phyloP scores from a whole-genome alignment of 2,329 filamentous ascomycete genomes.

The Ophiostoma piceae region DNA sequence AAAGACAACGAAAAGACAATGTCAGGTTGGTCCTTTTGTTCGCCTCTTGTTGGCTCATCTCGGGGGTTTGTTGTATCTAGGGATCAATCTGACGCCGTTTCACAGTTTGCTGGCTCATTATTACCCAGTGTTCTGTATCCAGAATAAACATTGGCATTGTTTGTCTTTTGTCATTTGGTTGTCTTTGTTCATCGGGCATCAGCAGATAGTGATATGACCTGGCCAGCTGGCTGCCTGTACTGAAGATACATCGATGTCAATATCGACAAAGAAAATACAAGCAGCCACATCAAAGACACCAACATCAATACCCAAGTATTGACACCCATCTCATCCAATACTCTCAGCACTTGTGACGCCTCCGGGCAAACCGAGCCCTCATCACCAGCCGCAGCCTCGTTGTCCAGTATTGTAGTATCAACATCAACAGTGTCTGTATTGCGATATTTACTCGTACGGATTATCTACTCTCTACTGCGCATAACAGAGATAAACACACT shows the following conservation, averaged over 20 bases:
- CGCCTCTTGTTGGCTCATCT: neutral
- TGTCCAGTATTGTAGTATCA: too few relatives aligned
- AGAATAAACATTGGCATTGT: neutral
- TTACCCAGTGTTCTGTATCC: too few relatives aligned
- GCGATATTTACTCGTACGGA: too few relatives aligned
- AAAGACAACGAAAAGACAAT: neutral
- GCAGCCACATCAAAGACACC: too few relatives aligned
- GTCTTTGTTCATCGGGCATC: neutral
- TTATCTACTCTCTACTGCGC: neutral
- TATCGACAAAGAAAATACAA: too few relatives aligned
- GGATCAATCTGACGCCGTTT: neutral
- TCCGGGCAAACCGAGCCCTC: neutral
- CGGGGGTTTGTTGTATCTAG: neutral
- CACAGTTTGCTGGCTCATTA: neutral
- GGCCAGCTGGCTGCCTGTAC: neutral
- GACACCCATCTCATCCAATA: neutral
- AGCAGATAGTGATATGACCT: neutral
- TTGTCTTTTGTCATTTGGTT: neutral
- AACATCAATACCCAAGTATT: too few relatives aligned
- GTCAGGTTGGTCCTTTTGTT: slow-evolving; percentile 8
- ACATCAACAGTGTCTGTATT: too few relatives aligned
- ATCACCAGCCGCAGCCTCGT: neutral
- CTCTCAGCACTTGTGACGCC: neutral
- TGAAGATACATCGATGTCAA: too few relatives aligned
- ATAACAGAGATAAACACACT: neutral